Evolutionary conservation across 805 yeast genomes (phyloP).

Genomic region (Candida takata): DNA sequence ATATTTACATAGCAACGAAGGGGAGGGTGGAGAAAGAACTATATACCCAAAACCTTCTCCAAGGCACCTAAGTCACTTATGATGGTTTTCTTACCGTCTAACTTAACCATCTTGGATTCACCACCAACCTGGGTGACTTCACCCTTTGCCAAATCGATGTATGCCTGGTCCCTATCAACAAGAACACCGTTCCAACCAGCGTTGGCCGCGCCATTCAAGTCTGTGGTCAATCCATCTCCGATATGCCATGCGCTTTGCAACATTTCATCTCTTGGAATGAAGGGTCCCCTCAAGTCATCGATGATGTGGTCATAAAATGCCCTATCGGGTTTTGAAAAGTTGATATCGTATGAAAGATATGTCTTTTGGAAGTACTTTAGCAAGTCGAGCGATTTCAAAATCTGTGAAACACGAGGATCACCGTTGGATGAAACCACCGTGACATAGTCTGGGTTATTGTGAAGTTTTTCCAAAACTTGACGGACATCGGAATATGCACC

Average conservation of each 20-base stretch:
- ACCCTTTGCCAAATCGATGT: constrained; percentile 2
- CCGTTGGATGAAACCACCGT: constrained; percentile 53
- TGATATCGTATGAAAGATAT: constrained; percentile 53
- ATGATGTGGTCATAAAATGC: constrained; percentile 38
- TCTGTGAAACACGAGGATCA: constrained; percentile 43
- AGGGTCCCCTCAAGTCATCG: constrained; percentile 20
- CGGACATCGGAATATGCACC: constrained; percentile 45
- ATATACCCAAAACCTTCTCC: constrained; percentile 7
- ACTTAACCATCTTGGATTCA: constrained; percentile 1
- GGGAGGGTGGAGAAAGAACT: no score
- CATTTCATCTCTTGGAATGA: constrained; percentile 18
- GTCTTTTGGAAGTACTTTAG: constrained; percentile 34
- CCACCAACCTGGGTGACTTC: constrained; percentile 10
- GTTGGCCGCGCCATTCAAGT: constrained; percentile 41
- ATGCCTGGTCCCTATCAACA: constrained; percentile 35
- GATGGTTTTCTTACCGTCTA: constrained; percentile 10
- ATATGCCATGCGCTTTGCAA: constrained; percentile 47
- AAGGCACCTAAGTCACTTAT: constrained; percentile 6
- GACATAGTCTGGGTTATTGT: constrained; percentile 25
- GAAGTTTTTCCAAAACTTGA: constrained; percentile 33
- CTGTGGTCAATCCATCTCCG: constrained; percentile 57
- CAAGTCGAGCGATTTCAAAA: constrained; percentile 42
- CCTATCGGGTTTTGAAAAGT: constrained; percentile 43
- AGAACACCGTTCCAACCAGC: constrained; percentile 61
- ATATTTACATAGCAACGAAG: no score